phyloP scores from a whole-genome alignment of 148 eudicot genomes.

The Chenopodium quinoa region DNA sequence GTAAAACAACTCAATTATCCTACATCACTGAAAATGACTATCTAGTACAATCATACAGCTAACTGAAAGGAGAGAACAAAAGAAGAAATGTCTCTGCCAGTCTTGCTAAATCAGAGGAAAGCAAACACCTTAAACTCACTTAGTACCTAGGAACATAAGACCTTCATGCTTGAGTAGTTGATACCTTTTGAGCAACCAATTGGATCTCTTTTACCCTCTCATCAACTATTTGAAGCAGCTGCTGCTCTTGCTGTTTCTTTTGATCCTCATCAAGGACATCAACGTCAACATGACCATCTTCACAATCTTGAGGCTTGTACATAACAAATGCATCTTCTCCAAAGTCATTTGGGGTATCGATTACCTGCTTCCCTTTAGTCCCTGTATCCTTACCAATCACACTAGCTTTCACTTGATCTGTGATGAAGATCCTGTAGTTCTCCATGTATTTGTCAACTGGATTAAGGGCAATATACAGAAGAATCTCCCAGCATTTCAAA shows the following conservation, averaged over 20 bases:
- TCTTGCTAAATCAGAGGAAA: neutral
- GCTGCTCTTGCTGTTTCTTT: constrained; percentile 72
- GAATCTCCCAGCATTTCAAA: constrained; percentile 89
- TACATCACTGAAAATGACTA: neutral
- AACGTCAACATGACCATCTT: constrained; percentile 40
- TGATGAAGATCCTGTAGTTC: constrained; percentile 51
- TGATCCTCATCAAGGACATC: constrained; percentile 31
- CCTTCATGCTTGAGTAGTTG: neutral
- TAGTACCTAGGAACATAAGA: neutral
- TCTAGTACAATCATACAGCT: neutral
- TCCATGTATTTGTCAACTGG: constrained; percentile 68
- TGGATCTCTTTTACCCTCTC: constrained; percentile 57
- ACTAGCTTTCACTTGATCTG: constrained; percentile 56
- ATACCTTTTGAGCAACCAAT: constrained; percentile 61
- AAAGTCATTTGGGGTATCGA: constrained; percentile 62
- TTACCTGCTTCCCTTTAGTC: constrained; percentile 53
- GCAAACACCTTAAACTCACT: neutral
- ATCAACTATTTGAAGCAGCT: constrained; percentile 63
- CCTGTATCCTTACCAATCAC: constrained; percentile 73
- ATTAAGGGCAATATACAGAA: constrained; percentile 67
- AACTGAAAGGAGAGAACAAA: neutral
- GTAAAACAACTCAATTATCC: neutral
- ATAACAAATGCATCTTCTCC: constrained; percentile 69
- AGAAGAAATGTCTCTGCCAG: neutral
- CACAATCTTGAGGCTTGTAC: constrained; percentile 58